Conservation (phyloP, 495 filamentous ascomycete genomes). For the Lasiosphaeria miniovina region DNA sequence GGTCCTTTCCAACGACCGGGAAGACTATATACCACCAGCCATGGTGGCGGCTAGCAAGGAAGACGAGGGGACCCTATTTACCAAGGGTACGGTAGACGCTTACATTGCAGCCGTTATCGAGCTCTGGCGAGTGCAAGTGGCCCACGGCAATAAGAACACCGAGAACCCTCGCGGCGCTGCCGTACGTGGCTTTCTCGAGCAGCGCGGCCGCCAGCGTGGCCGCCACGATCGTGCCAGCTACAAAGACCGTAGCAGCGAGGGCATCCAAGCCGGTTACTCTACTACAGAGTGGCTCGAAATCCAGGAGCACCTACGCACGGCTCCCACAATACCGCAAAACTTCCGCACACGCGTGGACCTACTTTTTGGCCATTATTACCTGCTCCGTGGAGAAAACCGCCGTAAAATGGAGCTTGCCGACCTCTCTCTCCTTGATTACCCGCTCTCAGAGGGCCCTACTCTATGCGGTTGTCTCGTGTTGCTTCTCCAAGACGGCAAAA, state of each 20-base stretch:
- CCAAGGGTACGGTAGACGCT: neutral
- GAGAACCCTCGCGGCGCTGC: constrained; percentile 3
- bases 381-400: constrained; percentile 2
- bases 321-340: neutral
- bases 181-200: constrained; percentile 2
- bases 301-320: constrained; percentile 1
- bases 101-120: constrained; percentile 1
- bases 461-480: neutral
- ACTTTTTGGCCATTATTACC: constrained; percentile 3
- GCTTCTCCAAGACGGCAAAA: constrained; percentile 2
- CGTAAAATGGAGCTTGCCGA: constrained; percentile 3
- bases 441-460: constrained; percentile 1
- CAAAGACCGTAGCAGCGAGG: constrained; percentile 1
- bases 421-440: neutral
- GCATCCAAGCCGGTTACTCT: constrained; percentile 5
- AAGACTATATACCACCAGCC: neutral
- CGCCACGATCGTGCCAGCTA: neutral
- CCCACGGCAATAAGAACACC: neutral
- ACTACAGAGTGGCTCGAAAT: neutral
- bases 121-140: constrained; percentile 1
- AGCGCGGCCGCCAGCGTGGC: neutral
- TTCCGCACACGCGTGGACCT: constrained; percentile 2
- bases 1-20: neutral
- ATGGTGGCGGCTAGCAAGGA: neutral
- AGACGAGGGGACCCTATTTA: neutral